Conservation (phyloP, 2,329 filamentous ascomycete genomes). For the Coleophoma cylindrospora region DNA sequence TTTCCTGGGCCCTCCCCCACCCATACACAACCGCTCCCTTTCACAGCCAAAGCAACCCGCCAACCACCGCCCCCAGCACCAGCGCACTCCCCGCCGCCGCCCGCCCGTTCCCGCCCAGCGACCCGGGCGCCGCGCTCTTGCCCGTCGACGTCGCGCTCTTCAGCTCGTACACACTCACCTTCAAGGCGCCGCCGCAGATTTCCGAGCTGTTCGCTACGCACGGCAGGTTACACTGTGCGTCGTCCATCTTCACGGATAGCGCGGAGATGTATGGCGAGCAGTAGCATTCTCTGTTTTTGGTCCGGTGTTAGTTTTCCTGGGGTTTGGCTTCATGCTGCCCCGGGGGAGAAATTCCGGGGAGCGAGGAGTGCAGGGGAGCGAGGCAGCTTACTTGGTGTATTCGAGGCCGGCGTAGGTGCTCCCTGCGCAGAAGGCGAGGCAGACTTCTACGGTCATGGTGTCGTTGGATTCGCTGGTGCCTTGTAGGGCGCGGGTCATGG, state of each 20-base stretch:
- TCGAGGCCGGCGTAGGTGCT: slow-evolving; percentile 20
- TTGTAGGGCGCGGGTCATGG: slow-evolving; percentile 13
- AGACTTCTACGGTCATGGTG: slow-evolving; percentile 18
- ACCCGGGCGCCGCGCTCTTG: slow-evolving; percentile 12
- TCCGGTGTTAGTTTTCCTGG: too few species aligned
- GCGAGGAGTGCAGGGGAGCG: neutral
- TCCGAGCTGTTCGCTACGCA: slow-evolving; percentile 48
- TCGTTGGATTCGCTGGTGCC: slow-evolving; percentile 9
- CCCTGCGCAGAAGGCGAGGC: slow-evolving; percentile 14
- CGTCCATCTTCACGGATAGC: slow-evolving; percentile 40
- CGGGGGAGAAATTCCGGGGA: neutral
- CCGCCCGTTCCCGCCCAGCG: slow-evolving; percentile 7
- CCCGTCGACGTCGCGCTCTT: slow-evolving; percentile 1
- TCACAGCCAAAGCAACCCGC: slow-evolving; percentile 8
- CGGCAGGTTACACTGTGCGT: slow-evolving; percentile 42
- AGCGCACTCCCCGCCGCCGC: slow-evolving; percentile 8
- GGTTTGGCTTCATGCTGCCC: too few species aligned
- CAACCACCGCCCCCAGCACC: slow-evolving; percentile 18
- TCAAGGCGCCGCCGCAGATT: slow-evolving; percentile 49
- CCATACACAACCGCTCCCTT: neutral
- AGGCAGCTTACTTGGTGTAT: slow-evolving; percentile 19
- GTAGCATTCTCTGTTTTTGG: slow-evolving; percentile 50
- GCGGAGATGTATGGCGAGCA: slow-evolving; percentile 45
- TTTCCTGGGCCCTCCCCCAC: too few species aligned
- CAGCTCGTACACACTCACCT: slow-evolving; percentile 38